Base-by-base conservation (phyloP, 2,329 filamentous ascomycete species). In the Gaeumannomyces tritici region DNA sequence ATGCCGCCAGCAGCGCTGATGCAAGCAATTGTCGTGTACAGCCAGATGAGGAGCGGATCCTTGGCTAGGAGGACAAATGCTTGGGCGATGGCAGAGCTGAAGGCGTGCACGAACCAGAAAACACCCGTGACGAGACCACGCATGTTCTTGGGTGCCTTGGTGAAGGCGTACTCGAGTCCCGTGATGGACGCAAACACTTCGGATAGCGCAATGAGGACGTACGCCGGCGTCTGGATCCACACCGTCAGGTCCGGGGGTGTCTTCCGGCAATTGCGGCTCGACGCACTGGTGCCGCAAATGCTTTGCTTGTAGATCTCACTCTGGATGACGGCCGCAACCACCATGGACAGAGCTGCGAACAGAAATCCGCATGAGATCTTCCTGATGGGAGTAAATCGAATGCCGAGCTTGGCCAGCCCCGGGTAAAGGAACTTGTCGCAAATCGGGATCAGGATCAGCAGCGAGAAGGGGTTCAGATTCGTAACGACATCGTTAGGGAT, bases 131-230 rank as follows among this genome's bases (percentile, higher is more conserved):
- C 86, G 62, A 91, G 80, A 28, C 85, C 88, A 4, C 88, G 82
- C 89, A 92, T 92, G 75, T 90, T 91, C 70, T 81, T 82, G 9
- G 89, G 89, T 0, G 88, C 88, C 73, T 91, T 91, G 69, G 87
- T 87, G 75, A 86, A 91, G 28, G 89, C 89, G 67, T 90, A 91
- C 73, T 92, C 89, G 15, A 90, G 80, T 12, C 82, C 84, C 1
- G 80, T 82, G 65, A 82, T 81, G 62, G 76, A 79, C 0, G 79
- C 77, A 62, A 79, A 74, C 55, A 82, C 78, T 67, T 82, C 80
- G 35, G 78, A 75, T 4, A 82, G 71, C 2, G 76, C 80, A 61
- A 81, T 75, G 61, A 82, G 74, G 3, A 80, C 72, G 67, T 81
- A 82, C 0, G 79, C 72, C 3, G 78, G 77, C 0, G 78, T 78